Evolutionary conservation across 2,329 filamentous ascomycete species (phyloP).

Genomic region (Pseudogymnoascus verrucosus): DNA sequence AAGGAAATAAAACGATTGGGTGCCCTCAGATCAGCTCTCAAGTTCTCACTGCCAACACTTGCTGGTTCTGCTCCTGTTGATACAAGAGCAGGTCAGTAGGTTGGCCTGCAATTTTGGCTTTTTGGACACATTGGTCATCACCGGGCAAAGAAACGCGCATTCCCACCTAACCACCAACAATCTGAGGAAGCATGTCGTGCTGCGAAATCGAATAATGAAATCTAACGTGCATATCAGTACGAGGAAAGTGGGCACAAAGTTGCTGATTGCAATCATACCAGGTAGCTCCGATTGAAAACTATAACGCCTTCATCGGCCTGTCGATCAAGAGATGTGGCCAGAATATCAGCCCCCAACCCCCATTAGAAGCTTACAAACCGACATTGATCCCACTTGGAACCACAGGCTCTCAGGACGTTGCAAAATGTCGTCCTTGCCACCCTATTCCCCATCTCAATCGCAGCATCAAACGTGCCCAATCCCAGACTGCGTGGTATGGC

Average conservation of each 20-base stretch:
- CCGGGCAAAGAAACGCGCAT: constrained; percentile 21
- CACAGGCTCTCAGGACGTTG: constrained; percentile 24
- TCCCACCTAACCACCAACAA: constrained; percentile 13
- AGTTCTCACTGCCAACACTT: constrained; percentile 32
- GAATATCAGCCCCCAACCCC: constrained; percentile 14
- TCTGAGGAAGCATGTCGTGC: neutral
- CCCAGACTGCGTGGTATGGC: neutral
- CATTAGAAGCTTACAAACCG: constrained; percentile 13
- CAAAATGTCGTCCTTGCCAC: constrained; percentile 26
- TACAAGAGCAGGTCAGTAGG: constrained; percentile 20
- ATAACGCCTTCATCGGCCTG: constrained; percentile 12
- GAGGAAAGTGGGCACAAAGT: neutral
- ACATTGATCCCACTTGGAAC: constrained; percentile 12
- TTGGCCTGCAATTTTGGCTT: constrained; percentile 33
- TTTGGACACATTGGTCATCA: constrained; percentile 32
- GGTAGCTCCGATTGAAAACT: constrained; percentile 32
- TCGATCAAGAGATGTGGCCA: neutral
- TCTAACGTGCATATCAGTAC: neutral
- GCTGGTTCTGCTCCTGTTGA: constrained; percentile 14
- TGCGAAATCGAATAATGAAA: neutral
- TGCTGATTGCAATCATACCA: constrained; percentile 19
- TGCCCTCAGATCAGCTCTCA: constrained; percentile 34
- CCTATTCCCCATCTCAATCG: constrained; percentile 2
- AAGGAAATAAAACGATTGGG: neutral
- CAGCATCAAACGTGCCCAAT: neutral